Base-by-base conservation (phyloP, 345 rosid genomes). In the Camelina laxa region DNA sequence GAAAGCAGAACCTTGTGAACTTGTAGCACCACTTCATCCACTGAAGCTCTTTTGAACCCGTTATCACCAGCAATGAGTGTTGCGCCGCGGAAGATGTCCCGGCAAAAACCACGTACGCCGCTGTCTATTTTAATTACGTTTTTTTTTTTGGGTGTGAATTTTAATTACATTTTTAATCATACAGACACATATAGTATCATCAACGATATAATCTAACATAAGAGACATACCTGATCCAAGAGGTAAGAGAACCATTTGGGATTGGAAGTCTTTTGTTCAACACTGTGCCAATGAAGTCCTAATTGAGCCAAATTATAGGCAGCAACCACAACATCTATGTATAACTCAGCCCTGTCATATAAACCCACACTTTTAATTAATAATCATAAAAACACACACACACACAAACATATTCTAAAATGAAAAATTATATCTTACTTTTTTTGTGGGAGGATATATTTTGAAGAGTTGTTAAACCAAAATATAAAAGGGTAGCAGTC, bases 21-120 rank as follows among this genome's bases (percentile, higher is more conserved):
- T 71, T 85, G 70, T 54, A 48, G 84, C 96, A 90, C 89, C 91
- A 82, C 59, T 86, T 85, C 87, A 81, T 73, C 97, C 97, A 92
- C 48, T 88, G 92, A 49, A 90, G 77, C 39, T 62, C 82, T 48
- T 71, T 55, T 7, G 76, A 71, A 9, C 97, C 96, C 0, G 80
- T 75, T 54, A 85, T 1, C 5, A 76, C 92, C 15, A 90, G 60
- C 31, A 83, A 10, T 5, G 91, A 70, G 0, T 87, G 85, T 74
- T 79, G 84, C 0, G 68, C 13, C 1, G 85, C 87, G 0, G 92
- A 87, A 0, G 77, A 22, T 42, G 80, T 83, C 6, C 76, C 79
- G 0, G 81, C 91, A 58, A 85, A 85, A 42, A 86, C 82, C 9
- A 35, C 31, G 76, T 88, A 89, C 11, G 71, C 92, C 16, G 79